phyloP scores from a whole-genome alignment of 225 moss, liverwort and hornwort species.

The Climacium dendroides region DNA sequence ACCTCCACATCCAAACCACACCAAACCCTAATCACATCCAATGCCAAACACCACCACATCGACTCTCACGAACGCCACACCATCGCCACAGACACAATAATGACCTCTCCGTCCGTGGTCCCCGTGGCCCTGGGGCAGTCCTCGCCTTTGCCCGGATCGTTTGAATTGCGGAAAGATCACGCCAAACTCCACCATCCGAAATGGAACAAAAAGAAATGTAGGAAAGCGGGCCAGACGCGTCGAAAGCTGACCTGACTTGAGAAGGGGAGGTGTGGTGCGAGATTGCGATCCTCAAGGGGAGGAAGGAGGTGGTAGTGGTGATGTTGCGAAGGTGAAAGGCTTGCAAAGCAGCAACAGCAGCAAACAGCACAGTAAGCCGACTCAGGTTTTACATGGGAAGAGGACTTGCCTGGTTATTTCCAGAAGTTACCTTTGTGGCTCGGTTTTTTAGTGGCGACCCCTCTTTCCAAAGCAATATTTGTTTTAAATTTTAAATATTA shows the following conservation, averaged over 20 bases:
- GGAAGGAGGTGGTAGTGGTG: neutral
- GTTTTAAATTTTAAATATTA: too few relatives aligned
- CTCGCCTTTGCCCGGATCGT: neutral
- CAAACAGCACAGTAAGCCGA: neutral
- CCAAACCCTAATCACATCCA: conserved; percentile 14
- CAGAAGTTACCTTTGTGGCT: neutral
- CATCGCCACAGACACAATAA: neutral
- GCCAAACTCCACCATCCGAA: neutral
- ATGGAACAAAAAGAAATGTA: neutral
- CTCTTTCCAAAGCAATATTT: neutral
- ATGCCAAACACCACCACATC: neutral
- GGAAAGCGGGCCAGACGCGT: neutral
- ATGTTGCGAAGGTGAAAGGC: neutral
- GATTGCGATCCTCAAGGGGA: neutral
- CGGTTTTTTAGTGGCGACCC: neutral
- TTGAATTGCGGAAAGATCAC: neutral
- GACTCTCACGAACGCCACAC: neutral
- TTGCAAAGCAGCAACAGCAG: neutral
- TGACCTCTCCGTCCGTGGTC: neutral
- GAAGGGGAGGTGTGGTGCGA: neutral
- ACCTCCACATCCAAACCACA: neutral
- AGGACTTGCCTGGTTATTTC: neutral
- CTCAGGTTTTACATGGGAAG: neutral
- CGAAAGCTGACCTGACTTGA: neutral
- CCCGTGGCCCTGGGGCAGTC: neutral